Percentiles rank a stretch among this genome's conserved stretches.
phyloP scores from a whole-genome alignment of 2,329 filamentous ascomycete species.

The Ophiostoma sp. region DNA sequence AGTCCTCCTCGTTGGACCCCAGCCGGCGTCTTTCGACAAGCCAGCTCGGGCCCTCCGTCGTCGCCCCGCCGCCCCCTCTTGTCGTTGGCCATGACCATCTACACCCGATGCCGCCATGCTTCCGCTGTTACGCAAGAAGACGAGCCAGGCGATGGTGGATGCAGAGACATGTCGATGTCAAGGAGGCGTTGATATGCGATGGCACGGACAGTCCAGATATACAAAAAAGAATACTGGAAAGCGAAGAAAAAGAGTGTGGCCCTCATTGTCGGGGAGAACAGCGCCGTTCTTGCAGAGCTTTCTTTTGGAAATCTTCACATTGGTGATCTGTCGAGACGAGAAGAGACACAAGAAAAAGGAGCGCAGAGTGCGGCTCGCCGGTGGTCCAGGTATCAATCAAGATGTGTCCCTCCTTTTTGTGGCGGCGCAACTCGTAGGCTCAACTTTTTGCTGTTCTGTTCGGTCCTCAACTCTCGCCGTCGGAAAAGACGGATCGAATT shows the following conservation, averaged over 20 bases:
- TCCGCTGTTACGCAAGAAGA: slow-evolving; percentile 12
- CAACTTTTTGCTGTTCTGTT: background rate
- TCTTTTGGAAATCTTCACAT: slow-evolving; percentile 22
- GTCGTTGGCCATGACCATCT: background rate
- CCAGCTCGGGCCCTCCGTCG: background rate
- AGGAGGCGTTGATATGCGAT: background rate
- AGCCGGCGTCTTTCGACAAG: slow-evolving; percentile 11
- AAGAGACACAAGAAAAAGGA: background rate
- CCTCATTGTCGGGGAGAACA: slow-evolving; percentile 13
- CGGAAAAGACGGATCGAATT: background rate
- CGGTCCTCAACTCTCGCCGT: background rate
- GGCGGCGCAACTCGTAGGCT: background rate
- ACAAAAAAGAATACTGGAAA: background rate
- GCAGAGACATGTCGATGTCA: background rate
- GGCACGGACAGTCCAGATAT: background rate
- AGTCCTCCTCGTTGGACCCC: background rate
- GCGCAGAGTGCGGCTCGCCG: background rate
- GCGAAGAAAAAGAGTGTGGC: background rate
- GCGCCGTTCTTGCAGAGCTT: slow-evolving; percentile 23
- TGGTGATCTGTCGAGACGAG: background rate
- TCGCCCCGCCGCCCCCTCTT: background rate
- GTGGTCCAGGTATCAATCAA: background rate
- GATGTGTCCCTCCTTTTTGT: background rate
- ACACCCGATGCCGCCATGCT: background rate
- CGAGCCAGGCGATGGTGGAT: background rate